These are phyloP conservation scores for Entoloma clypeatum DNA, from an alignment of 1,284 basidiomycete genomes.

Conservation along the genomic window DNA sequence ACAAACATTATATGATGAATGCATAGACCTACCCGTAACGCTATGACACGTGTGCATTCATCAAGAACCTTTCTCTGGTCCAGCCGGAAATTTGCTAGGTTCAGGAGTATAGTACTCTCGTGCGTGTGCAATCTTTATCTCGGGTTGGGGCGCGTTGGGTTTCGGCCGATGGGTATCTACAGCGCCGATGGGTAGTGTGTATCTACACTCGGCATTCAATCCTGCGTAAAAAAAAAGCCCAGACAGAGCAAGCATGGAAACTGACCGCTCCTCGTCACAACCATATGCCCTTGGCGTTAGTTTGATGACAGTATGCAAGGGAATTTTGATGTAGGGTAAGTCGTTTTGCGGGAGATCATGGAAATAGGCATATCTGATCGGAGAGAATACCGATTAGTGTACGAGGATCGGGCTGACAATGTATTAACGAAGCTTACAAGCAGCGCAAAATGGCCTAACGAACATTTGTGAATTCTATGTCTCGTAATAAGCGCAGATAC, in stretches of 20 bases:
- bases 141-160: slow-evolving; percentile 45
- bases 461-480: slow-evolving; percentile 2
- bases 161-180: slow-evolving; percentile 95
- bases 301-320: slow-evolving; percentile 96
- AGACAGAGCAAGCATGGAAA: slow-evolving; percentile 6
- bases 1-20: background rate
- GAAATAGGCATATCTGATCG: slow-evolving; percentile 92
- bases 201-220: slow-evolving; percentile 41
- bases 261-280: slow-evolving; percentile 92
- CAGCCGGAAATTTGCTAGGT: background rate
- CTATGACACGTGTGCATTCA: background rate
- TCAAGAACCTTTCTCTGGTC: background rate
- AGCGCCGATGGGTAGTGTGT: slow-evolving; percentile 82
- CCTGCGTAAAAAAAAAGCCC: slow-evolving; percentile 6
- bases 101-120: slow-evolving; percentile 37
- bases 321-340: slow-evolving; percentile 96
- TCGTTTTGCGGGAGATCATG: slow-evolving; percentile 91
- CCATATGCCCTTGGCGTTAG: slow-evolving; percentile 98
- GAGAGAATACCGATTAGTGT: too few relatives aligned
- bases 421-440: slow-evolving; percentile 60
- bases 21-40: too few relatives aligned
- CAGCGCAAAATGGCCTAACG: slow-evolving; percentile 83
- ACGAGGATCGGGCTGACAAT: too few relatives aligned
- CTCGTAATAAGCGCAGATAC: background rate
- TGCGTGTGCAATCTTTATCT: slow-evolving; percentile 31